Evolutionary conservation across 192 early-diverging fungal genomes (phyloP), one percentile per base, ranked within the genome.

Genomic region (Coemansia sp.): DNA sequence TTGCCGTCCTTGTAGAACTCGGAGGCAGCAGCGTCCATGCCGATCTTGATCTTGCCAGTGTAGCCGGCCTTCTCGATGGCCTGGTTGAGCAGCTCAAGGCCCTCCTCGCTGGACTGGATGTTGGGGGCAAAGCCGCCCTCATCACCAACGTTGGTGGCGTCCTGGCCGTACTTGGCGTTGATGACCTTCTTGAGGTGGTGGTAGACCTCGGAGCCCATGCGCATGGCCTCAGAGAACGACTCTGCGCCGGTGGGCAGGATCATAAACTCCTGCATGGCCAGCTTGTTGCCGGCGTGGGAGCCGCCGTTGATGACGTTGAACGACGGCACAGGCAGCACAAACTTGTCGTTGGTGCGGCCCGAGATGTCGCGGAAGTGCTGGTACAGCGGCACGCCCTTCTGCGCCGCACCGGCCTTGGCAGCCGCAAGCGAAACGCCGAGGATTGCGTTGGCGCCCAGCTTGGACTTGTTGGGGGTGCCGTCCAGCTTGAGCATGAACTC

Each of bases 221-320:
- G 87, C 93, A 98, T 94, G 65, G 96, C 96, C 82, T 98, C 94
- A 34, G 89, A 76, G 84, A 97, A 98, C 30, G 90, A 89, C 40
- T 80, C 55, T 30, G 96, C 96, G 64, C 96, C 96, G 45, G 92
- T 95, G 58, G 96, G 96, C 75, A 97, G 81, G 65, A 98, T 98
- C 97, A 98, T 98, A 85, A 98, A 98, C 83, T 98, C 97, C 81
- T 98, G 97, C 94, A 98, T 96, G 65, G 97, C 97, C 60, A 98
- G 88, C 85, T 96, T 97, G 91, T 98, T 98, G 65, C 97, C 97
- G 42, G 97, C 97, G 83, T 98, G 96, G 57, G 92, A 93, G 58
- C 96, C 96, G 72, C 96, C 96, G 86, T 98, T 98, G 84, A 98
- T 95, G 68, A 98, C 94, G 86, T 98, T 98, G 87, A 98, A 94